Base-by-base conservation (phyloP, 257 asterid species). In the Plantago ovata region DNA sequence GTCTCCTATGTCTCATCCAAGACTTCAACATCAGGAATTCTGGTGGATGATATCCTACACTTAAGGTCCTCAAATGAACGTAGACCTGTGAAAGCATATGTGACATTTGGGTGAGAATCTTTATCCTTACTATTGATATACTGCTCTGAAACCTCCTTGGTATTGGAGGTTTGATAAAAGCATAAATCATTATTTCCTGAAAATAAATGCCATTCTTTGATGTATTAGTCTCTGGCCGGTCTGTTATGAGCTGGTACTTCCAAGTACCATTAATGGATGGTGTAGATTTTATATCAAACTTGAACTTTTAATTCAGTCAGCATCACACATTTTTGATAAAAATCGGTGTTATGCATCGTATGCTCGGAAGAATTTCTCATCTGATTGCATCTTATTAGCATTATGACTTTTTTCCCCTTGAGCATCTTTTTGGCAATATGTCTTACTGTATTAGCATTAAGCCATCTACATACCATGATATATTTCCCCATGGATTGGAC, bases 1-100 rank as follows among this genome's bases (percentile, higher is more conserved):
- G 88, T 81, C 32, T 83, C 95, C 16, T 89, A 89, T 63, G 79
- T 89, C 65, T 84, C 95, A 10, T 78, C 89, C 12, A 94, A 81
- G 47, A 89, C 97, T 63, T 89, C 97, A 64, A 89, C 95, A 65
- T 83, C 97, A n/a, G 95, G 97, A 61, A 57, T 86, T 61, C 66
- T 89, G 63, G 67, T 89, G 72, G 92, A 86, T 70, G 97, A 89
- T 69, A 23, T 89, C 70, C 80, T 89, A 49, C 97, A 84, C 66
- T 70, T 86, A 65, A 76, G 63, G 71, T 58, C 89, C 38, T 80
- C 75, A 58, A 77, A 68, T 43, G 76, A 75, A 66, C 75, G 44
- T 66, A 75, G 76, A 23, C 54, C 68, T 59, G 70, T 83, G n/a
- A 47, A 78, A 71, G 87, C 86, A 36, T 72, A 71, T 67, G 74